Conservation (phyloP, 306 rosid species). For the Hippophae tibetana region DNA sequence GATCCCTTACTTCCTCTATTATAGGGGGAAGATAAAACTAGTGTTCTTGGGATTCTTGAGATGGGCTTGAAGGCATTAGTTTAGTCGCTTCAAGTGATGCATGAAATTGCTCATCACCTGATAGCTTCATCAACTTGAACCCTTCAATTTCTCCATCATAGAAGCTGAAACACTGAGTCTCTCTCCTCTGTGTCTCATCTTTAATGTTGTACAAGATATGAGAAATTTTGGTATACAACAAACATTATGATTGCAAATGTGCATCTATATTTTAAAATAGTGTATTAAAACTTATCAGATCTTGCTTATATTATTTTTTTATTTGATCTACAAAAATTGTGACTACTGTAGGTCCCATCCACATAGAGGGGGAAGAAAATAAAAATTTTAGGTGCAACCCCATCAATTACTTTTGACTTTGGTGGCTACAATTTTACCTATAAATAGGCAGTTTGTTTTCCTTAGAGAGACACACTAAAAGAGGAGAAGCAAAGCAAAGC, state of each 20-base stretch:
- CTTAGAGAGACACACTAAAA: too few relatives aligned
- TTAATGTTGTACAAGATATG: constrained; percentile 45
- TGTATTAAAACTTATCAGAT: too few relatives aligned
- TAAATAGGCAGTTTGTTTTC: too few relatives aligned
- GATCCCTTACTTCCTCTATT: constrained; percentile 22
- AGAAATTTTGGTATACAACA: not conserved
- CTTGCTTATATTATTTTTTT: too few relatives aligned
- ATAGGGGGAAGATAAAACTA: constrained; percentile 24
- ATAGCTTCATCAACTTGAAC: constrained; percentile 27
- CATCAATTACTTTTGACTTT: too few relatives aligned
- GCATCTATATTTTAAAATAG: too few relatives aligned
- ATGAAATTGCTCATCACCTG: constrained; percentile 60
- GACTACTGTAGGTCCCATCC: too few relatives aligned
- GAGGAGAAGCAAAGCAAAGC: too few relatives aligned
- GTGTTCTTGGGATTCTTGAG: constrained; percentile 32
- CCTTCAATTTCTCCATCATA: constrained; percentile 22
- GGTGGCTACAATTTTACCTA: too few relatives aligned
- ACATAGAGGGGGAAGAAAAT: too few relatives aligned
- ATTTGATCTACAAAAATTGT: too few relatives aligned
- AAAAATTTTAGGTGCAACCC: too few relatives aligned
- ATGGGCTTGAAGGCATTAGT: constrained; percentile 12
- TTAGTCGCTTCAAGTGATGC: constrained; percentile 48
- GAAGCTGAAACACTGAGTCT: constrained; percentile 21
- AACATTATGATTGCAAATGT: not conserved
- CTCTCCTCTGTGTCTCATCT: constrained; percentile 69